Evolutionary conservation across 148 eudicot species (phyloP), one percentile per base, ranked within the genome.

Genomic region (Heliamphora exappendiculata): DNA sequence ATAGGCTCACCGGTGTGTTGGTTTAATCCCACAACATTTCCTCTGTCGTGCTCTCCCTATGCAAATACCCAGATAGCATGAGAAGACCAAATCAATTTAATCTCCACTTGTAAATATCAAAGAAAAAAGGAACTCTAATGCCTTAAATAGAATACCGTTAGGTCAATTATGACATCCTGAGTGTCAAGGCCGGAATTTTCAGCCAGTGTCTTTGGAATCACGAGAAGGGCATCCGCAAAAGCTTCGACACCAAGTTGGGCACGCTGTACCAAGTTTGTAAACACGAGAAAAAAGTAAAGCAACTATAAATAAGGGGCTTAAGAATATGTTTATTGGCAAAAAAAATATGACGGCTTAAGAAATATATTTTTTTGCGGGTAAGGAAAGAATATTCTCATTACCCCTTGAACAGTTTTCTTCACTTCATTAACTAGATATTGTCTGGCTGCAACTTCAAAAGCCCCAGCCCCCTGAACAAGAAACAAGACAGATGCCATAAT

Each of bases 381-480:
- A 11, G 22, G n/a, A 22, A 10, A n/a, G 29, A 33, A 29, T 7
- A 36, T 67, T 67, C 44, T 37, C 26, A 78, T 82, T 80, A 94
- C 98, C 94, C 98, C 98, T 88, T 92, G 75, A 73, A 94, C 94
- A 74, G 96, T 92, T 84, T 92, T 94, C 91, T 88, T 92, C 20
- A 94, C 93, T 76, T 92, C 98, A 80, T 90, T 94, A 22, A 94
- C 79, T 12, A 94, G 84, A 83, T 92, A 70, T 80, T 90, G 98
- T 67, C 98, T 87, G 22, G 98, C 98, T 78, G 97, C 98, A 81
- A 95, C 90, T 85, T 95, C 98, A 85, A 94, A 94, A 67, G 98
- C 98, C 65, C 98, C 98, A 24, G 98, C 98, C 76, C 98, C 98
- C 98, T 94, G 82, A 39, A 69, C 51, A 49, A 76, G 34, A 57